A percentile compares a stretch with the other conserved stretches of the same genome.
phyloP scores from a whole-genome alignment of 441 rosid genomes.

The Mallotus japonicus region DNA sequence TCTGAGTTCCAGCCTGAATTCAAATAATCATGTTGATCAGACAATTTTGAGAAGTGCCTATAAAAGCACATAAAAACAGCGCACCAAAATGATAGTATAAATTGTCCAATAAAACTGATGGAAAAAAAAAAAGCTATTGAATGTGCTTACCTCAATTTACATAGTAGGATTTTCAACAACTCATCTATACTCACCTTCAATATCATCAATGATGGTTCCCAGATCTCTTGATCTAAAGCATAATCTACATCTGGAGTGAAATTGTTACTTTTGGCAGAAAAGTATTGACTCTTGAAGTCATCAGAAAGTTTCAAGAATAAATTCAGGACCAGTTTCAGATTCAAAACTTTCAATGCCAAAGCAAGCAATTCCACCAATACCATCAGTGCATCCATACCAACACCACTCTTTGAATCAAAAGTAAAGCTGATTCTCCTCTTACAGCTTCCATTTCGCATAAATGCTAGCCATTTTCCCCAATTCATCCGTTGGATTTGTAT shows the following conservation, averaged over 20 bases:
- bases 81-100: conserved; percentile 17
- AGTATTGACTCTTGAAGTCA: conserved; percentile 44
- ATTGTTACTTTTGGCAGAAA: conserved; percentile 26
- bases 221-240: conserved; percentile 18
- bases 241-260: conserved; percentile 26
- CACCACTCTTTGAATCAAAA: conserved; percentile 25
- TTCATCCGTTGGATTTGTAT: conserved; percentile 48
- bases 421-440: conserved; percentile 20
- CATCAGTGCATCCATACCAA: conserved; percentile 24
- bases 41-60: conserved; percentile 27
- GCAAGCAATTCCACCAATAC: conserved; percentile 29
- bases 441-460: conserved; percentile 17
- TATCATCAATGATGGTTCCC: conserved; percentile 38
- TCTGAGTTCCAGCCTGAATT: conserved; percentile 74
- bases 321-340: conserved; percentile 36
- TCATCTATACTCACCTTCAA: conserved; percentile 60
- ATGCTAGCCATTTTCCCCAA: conserved; percentile 32
- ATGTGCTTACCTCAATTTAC: conserved; percentile 51
- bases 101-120: conserved; percentile 4
- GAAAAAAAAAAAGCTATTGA: conserved; percentile 4
- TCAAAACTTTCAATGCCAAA: conserved; percentile 26
- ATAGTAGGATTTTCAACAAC: conserved; percentile 53
- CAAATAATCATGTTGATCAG: conserved; percentile 33
- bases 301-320: conserved; percentile 51
- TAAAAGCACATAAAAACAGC: conserved; percentile 51